Evolutionary conservation across 768 basidiomycete genomes (phyloP), one percentile per base, ranked within the genome.

Genomic region (Leccinum obscurum): DNA sequence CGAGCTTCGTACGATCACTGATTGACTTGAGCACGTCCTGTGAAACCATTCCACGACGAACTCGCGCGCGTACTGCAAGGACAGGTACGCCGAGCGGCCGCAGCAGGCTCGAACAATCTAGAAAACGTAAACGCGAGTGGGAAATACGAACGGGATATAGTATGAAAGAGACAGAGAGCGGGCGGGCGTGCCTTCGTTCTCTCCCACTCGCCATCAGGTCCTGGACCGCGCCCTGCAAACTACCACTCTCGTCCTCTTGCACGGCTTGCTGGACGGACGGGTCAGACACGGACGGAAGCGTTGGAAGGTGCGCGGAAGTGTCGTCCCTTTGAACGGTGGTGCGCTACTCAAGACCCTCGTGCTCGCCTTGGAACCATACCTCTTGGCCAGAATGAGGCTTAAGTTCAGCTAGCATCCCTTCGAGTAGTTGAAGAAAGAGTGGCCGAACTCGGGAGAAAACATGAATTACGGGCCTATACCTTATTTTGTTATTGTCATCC

Each of bases 171-270:
- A 26, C 2, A n/a, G 2, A 15, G n/a, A 39, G 39, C 20, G 56
- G 14, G 60, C n/a, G 51, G 6, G 67, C 81, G 64, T 62, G 91
- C 95, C 96, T 83, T 69, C 91, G 82, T 57, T 95, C 83, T 61
- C 95, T 79, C 4, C 90, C 87, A 63, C 93, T 80, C 8, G 94
- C 92, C 77, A 98, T 84, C 67, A 92, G 81, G 64, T 93, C 92
- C 66, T 95, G 87, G 6, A 99, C 95, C 3, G 93, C 90, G 1
- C 87, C 84, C 59, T 95, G 92, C 62, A 99, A 73, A 70, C 92
- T 94, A 2, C 96, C 97, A 0, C 82, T 83, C 69, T 95, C 96
- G 72, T 98, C 97, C 73, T 98, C 95, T 70, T 95, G 92, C 0
- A 98, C 93, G 1, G 90, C 83, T 84, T 89, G 86, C 88, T 90